Evolutionary conservation across 345 rosid genomes (phyloP).

Genomic region (Mangifera indica): DNA sequence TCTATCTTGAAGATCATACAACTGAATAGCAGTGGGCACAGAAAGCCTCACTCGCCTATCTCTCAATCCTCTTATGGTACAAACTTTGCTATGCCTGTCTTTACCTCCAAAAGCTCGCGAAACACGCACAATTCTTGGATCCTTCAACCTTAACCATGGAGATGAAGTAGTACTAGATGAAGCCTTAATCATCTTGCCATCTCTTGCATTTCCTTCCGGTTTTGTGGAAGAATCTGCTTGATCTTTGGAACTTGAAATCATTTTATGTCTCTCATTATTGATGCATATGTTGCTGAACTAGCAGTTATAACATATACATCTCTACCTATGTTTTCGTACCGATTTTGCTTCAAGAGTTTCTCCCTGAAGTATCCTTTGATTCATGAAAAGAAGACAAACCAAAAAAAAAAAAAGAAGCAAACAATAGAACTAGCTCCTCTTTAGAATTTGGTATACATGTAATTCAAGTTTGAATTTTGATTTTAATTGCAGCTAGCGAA

Average conservation of each 20-base stretch:
- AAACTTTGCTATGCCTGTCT: slow-evolving; percentile 85
- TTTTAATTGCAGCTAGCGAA: slow-evolving; percentile 10
- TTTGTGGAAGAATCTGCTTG: slow-evolving; percentile 33
- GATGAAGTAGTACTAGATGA: slow-evolving; percentile 33
- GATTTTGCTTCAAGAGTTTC: slow-evolving; percentile 8
- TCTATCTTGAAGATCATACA: slow-evolving; percentile 84
- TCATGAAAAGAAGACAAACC: slow-evolving; percentile 12
- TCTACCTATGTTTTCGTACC: slow-evolving; percentile 2
- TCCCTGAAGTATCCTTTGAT: not conserved
- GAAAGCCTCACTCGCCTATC: slow-evolving; percentile 83
- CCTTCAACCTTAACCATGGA: slow-evolving; percentile 60
- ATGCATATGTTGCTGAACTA: slow-evolving; percentile 9
- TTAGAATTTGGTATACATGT: not conserved
- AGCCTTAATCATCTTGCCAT: slow-evolving; percentile 43
- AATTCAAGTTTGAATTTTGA: not conserved
- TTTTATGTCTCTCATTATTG: slow-evolving; percentile 40
- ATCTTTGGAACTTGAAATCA: slow-evolving; percentile 36
- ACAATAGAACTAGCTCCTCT: too few relatives aligned
- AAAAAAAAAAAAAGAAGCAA: too few relatives aligned
- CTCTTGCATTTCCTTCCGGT: slow-evolving; percentile 31
- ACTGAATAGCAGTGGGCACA: slow-evolving; percentile 73
- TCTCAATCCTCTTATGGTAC: slow-evolving; percentile 69
- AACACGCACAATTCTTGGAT: slow-evolving; percentile 77
- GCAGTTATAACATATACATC: not conserved
- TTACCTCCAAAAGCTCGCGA: slow-evolving; percentile 80